Conservation (phyloP, 2,329 filamentous ascomycete species). For the Chrysoporthe austroafricana region DNA sequence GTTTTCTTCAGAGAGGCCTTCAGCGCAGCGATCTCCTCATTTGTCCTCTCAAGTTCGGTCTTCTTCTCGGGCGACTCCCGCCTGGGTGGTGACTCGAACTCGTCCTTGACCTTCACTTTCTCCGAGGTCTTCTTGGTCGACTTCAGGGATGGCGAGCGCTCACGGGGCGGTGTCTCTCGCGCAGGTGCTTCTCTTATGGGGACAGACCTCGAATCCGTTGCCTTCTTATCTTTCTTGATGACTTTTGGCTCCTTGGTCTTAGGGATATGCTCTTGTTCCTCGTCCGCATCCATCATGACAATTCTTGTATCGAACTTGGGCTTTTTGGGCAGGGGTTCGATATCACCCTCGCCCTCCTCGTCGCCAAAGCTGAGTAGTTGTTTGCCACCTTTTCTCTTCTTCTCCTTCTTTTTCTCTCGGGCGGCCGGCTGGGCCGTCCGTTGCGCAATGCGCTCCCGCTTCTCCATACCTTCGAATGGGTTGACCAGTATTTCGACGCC, state of each 20-base stretch:
- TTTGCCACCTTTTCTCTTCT: slow-evolving; percentile 76
- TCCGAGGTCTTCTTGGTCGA: slow-evolving; percentile 9
- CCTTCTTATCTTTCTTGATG: slow-evolving; percentile 36
- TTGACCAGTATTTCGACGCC: slow-evolving; percentile 77
- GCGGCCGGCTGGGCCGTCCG: slow-evolving; percentile 50
- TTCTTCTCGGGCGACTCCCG: slow-evolving; percentile 43
- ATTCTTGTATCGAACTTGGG: slow-evolving; percentile 79
- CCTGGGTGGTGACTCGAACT: slow-evolving; percentile 43
- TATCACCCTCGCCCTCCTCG: slow-evolving; percentile 64
- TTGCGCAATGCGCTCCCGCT: slow-evolving; percentile 62
- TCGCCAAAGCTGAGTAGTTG: slow-evolving; percentile 79
- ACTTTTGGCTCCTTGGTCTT: slow-evolving; percentile 35
- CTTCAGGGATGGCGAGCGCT: slow-evolving; percentile 15
- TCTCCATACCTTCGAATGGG: slow-evolving; percentile 81
- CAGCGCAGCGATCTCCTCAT: slow-evolving; percentile 78
- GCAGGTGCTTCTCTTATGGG: slow-evolving; percentile 35
- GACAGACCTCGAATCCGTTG: slow-evolving; percentile 24
- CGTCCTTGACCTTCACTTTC: slow-evolving; percentile 26
- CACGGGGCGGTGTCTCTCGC: slow-evolving; percentile 32
- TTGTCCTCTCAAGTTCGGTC: slow-evolving; percentile 68
- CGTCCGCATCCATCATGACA: slow-evolving; percentile 70
- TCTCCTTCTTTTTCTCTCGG: slow-evolving; percentile 58
- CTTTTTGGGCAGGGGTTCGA: slow-evolving; percentile 69
- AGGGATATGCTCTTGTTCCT: slow-evolving; percentile 42
- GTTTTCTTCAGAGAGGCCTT: slow-evolving; percentile 82